Evolutionary conservation across 768 basidiomycete genomes (phyloP).

Genomic region (Krasilnikovozyma curviuscula): DNA sequence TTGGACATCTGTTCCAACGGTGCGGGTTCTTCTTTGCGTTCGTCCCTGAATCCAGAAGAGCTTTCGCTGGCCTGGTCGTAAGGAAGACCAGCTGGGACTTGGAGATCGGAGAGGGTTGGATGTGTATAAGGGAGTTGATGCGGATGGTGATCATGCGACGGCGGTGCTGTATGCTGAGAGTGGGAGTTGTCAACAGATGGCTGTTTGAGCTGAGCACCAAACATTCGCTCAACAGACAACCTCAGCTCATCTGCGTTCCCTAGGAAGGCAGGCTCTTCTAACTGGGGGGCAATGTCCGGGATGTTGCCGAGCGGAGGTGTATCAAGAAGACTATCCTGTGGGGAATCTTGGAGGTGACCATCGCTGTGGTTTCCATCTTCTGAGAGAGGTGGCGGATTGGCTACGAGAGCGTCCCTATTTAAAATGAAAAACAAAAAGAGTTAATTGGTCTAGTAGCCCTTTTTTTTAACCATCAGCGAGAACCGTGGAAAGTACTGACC

Average conservation of each 20-base stretch:
- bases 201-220: not conserved
- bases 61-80: too few species aligned
- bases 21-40: too few species aligned
- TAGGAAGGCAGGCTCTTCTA: not conserved
- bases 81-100: too few species aligned
- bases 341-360: not conserved
- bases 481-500: not conserved
- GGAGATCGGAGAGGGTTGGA: too few species aligned
- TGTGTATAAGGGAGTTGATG: too few species aligned
- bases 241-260: not conserved
- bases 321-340: slow-evolving; percentile 2
- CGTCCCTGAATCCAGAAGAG: too few species aligned
- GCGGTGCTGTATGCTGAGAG: too few species aligned
- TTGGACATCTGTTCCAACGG: too few species aligned
- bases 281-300: not conserved
- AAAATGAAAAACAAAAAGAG: not conserved
- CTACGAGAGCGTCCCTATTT: slow-evolving; percentile 1
- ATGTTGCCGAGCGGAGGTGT: slow-evolving; percentile 1
- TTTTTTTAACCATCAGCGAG: not conserved
- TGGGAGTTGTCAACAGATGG: too few species aligned
- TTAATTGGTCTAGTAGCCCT: not conserved
- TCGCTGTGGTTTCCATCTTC: not conserved
- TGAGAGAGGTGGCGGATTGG: not conserved
- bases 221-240: slow-evolving; percentile 1
- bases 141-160: too few species aligned